phyloP scores from a whole-genome alignment of 2,329 filamentous ascomycete genomes.

The Stagonosporopsis cucurbitacearum region DNA sequence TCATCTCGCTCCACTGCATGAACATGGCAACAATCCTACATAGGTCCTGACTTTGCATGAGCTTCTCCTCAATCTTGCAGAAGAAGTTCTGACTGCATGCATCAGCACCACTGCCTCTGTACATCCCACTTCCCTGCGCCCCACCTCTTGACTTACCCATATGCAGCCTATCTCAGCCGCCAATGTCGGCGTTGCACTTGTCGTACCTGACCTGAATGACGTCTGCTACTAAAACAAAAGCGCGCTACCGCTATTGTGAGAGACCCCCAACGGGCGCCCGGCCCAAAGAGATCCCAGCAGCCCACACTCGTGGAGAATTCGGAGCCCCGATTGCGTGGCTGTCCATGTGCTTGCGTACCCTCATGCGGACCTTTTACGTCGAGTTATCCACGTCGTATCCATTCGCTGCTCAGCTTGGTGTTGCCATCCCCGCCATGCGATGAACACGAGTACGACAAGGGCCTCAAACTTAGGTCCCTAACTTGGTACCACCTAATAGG shows the following conservation, averaged over 20 bases:
- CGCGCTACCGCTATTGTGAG: slow-evolving; percentile 4
- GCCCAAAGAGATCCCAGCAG: slow-evolving; percentile 8
- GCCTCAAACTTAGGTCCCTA: neutral
- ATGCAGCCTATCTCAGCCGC: slow-evolving; percentile 11
- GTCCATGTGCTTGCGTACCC: slow-evolving; percentile 20
- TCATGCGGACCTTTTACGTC: slow-evolving; percentile 4
- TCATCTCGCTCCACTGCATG: slow-evolving; percentile 13
- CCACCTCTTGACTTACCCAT: slow-evolving; percentile 19
- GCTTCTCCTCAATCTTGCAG: slow-evolving; percentile 24
- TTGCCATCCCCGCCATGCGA: neutral
- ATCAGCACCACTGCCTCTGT: slow-evolving; percentile 23
- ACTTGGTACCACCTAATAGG: neutral
- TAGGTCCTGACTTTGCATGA: neutral
- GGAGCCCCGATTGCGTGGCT: slow-evolving; percentile 7
- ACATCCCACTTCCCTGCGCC: slow-evolving; percentile 22
- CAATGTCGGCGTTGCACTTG: slow-evolving; percentile 1
- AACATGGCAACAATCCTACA: neutral
- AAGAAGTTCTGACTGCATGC: slow-evolving; percentile 21
- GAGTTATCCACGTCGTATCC: neutral
- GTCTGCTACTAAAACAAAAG: slow-evolving; percentile 4
- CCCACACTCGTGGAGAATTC: slow-evolving; percentile 10
- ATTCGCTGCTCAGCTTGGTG: slow-evolving; percentile 7
- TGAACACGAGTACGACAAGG: slow-evolving; percentile 13
- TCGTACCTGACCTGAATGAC: slow-evolving; percentile 10
- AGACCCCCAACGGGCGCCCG: slow-evolving; percentile 1